Evolutionary conservation across 2,329 filamentous ascomycete species (phyloP).

Genomic region (Xylaria sp.): DNA sequence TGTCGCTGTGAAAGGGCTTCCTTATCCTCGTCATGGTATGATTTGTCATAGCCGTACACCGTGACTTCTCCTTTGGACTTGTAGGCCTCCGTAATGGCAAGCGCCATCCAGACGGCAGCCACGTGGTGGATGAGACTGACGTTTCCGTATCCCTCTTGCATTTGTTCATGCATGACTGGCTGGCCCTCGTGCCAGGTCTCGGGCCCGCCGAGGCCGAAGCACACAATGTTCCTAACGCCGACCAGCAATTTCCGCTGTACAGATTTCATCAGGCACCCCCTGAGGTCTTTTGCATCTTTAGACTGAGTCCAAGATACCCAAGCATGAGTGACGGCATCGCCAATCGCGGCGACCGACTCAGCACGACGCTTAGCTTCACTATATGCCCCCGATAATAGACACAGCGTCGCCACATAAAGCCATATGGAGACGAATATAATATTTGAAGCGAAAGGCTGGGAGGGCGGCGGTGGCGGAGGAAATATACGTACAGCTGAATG

Average conservation of each 20-base stretch:
- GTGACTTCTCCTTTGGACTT: background rate
- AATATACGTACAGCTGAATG: background rate
- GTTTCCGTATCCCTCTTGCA: background rate
- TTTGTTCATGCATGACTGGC: background rate
- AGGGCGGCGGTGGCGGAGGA: too few species aligned
- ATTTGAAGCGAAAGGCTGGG: background rate
- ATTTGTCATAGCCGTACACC: background rate
- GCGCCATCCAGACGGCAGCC: conserved; percentile 5
- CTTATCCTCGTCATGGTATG: background rate
- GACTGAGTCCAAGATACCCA: background rate
- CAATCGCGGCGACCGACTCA: background rate
- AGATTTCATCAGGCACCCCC: background rate
- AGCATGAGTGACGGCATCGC: background rate
- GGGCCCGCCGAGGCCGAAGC: background rate
- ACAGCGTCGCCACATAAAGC: background rate
- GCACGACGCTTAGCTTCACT: background rate
- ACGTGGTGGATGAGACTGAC: background rate
- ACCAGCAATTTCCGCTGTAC: background rate
- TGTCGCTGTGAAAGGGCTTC: background rate
- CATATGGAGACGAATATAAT: background rate
- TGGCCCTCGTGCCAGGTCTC: background rate
- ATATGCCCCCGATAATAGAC: background rate
- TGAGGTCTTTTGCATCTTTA: background rate
- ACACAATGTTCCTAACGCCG: conserved; percentile 1
- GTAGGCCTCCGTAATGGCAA: background rate